Evolutionary conservation across 1,284 basidiomycete species (phyloP), one percentile per base, ranked within the genome.

Genomic region (Cutaneotrichosporon dermatis): DNA sequence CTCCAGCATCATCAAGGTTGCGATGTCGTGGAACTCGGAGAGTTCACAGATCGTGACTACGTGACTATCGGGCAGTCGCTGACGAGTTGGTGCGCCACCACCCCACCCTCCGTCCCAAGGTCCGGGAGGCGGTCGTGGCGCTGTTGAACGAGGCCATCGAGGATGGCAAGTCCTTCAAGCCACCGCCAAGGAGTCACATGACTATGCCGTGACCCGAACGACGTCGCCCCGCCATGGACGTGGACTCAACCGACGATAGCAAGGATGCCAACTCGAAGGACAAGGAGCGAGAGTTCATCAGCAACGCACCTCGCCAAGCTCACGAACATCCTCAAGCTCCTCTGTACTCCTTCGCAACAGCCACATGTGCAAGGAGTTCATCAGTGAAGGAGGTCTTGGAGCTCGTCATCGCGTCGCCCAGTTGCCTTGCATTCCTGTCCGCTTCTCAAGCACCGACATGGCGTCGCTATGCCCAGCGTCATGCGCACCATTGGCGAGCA

Each of bases 51-150:
- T 69, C 92, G 94, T 71, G 95, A 99, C 72, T 92, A 93, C 69
- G 90, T 92, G 0, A 79, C 91, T 48, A 86, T 98, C 58, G 96
- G 96, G 2, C 86, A 87, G 6, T 85, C 90, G 12, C 86, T 99
- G 41, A 99, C 71, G 96, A 99, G 75, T 87, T 99, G 57, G 88
- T 96, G 61, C 86, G 96, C 6, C 96, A 99, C 73, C 96, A 99
- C 74, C 96, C 96, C 2, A 82, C 84, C 1, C 81, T 99, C 57
- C 95, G 94, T 75, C 78, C 83, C 5, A 76, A 86, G 41, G 88
- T 97, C 3, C 88, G 96, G 66, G 84, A 88, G 15, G 83, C 88
- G 1, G 79, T 93, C 58, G 85, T 87, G 55, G 79, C 82, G 1
- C 85, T 87, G 1, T 79, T 98, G 65, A 79, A 82, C 58, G 84